These are phyloP conservation scores for Hemisphaericaspora xylanilytica DNA, from an alignment of 1,139 yeast species.

Conservation along the genomic window DNA sequence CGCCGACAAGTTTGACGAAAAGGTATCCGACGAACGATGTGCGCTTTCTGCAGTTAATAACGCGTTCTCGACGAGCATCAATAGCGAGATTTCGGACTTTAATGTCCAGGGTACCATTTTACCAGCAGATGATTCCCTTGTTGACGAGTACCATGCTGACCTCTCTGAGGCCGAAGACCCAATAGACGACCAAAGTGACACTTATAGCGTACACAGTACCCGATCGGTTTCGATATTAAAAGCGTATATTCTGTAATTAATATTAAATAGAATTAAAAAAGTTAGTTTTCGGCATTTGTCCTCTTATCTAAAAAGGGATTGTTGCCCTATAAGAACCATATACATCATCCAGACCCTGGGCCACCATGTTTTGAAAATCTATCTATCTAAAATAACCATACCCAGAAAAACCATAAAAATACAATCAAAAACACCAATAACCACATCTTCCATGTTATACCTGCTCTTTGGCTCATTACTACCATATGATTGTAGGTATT, in stretches of 20 bases:
- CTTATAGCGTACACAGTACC: slow-evolving; percentile 1
- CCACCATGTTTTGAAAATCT: background rate
- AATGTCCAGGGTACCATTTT: slow-evolving; percentile 14
- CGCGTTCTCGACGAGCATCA: slow-evolving; percentile 13
- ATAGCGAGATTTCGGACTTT: slow-evolving; percentile 9
- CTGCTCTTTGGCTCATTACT: slow-evolving; percentile 78
- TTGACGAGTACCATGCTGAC: slow-evolving; percentile 4
- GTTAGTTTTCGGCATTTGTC: background rate
- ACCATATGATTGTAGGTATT: slow-evolving; percentile 73
- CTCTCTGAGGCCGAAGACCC: background rate
- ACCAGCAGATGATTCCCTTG: slow-evolving; percentile 4
- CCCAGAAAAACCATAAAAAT: slow-evolving; percentile 69
- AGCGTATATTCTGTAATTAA: slow-evolving; percentile 8
- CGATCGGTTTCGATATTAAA: slow-evolving; percentile 9
- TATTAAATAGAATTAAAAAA: slow-evolving; percentile 1
- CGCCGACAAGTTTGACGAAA: slow-evolving; percentile 9
- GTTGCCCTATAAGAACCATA: background rate
- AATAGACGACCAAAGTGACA: slow-evolving; percentile 1
- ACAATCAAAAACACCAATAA: slow-evolving; percentile 61
- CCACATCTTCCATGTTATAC: slow-evolving; percentile 82
- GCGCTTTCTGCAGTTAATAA: slow-evolving; percentile 15
- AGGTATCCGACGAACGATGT: slow-evolving; percentile 11
- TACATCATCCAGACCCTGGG: background rate
- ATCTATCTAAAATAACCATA: slow-evolving; percentile 56
- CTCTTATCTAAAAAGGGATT: background rate